phyloP scores from a whole-genome alignment of 2,329 filamentous ascomycete species.

The Colletotrichum brevisporum region DNA sequence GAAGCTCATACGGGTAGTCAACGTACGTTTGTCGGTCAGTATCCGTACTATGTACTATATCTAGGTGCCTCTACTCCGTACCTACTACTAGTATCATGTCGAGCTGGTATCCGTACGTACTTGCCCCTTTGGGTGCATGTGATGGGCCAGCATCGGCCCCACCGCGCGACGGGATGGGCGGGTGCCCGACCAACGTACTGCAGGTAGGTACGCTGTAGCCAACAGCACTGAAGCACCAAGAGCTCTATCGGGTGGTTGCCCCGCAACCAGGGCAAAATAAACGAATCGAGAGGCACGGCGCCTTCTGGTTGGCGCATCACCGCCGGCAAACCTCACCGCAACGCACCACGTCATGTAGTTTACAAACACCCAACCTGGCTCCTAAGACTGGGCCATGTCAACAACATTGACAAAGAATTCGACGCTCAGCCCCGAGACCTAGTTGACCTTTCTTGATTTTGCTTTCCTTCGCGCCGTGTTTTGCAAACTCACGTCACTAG shows the following conservation, averaged over 20 bases:
- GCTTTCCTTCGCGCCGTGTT: conserved; percentile 37
- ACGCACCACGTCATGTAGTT: conserved; percentile 22
- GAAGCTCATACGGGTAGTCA: too few species aligned
- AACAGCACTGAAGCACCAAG: conserved; percentile 17
- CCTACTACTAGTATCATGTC: too few species aligned
- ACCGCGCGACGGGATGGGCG: conserved; percentile 6
- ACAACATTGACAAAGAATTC: conserved; percentile 6
- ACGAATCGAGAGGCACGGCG: conserved; percentile 21
- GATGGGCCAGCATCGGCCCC: conserved; percentile 16
- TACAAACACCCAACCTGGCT: conserved; percentile 27
- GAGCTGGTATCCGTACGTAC: background rate
- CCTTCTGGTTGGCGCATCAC: conserved; percentile 19
- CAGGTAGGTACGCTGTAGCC: too few species aligned
- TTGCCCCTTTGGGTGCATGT: background rate
- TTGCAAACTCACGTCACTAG: background rate
- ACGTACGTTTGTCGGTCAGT: too few species aligned
- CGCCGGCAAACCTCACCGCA: conserved; percentile 32
- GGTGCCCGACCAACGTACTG: conserved; percentile 35
- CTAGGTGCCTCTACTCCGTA: too few species aligned
- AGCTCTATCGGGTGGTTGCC: conserved; percentile 16
- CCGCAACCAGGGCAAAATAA: conserved; percentile 38
- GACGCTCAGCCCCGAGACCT: background rate
- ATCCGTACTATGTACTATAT: too few species aligned
- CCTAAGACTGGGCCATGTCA: conserved; percentile 25
- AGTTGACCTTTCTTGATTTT: conserved; percentile 51